Conservation (phyloP, 148 eudicot genomes). For the Vaccinium darrowii region DNA sequence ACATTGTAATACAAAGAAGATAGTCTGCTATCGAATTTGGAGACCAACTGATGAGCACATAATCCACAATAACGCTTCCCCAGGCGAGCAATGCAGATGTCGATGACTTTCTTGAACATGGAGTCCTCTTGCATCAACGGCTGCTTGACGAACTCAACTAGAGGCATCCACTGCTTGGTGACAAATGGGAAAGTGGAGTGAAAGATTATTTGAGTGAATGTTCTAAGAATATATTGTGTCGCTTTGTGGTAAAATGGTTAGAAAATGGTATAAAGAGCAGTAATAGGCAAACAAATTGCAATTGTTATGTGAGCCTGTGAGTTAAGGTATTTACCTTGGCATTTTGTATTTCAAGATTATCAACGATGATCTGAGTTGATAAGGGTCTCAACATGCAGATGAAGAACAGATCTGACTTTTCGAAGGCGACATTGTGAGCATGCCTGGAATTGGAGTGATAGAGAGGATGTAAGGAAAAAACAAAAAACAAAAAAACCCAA, state of each 20-base stretch:
- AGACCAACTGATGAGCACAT: slow-evolving; percentile 53
- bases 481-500: not conserved
- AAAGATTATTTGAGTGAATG: too few species aligned
- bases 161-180: slow-evolving; percentile 84
- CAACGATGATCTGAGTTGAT: slow-evolving; percentile 58
- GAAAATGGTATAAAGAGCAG: not conserved
- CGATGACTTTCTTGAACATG: slow-evolving; percentile 74
- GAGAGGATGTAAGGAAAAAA: not conserved
- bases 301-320: not conserved
- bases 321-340: slow-evolving; percentile 63
- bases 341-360: slow-evolving; percentile 73
- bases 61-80: slow-evolving; percentile 78
- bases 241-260: too few species aligned
- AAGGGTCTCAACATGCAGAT: slow-evolving; percentile 73
- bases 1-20: slow-evolving; percentile 23
- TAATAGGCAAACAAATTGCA: not conserved
- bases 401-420: slow-evolving; percentile 91
- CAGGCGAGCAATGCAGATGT: slow-evolving; percentile 23
- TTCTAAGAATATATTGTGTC: too few species aligned
- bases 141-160: slow-evolving; percentile 65
- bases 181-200: too few species aligned
- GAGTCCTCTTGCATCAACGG: slow-evolving; percentile 65
- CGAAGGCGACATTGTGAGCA: slow-evolving; percentile 81
- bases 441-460: slow-evolving; percentile 46
- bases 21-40: slow-evolving; percentile 64